A percentile compares a stretch with the other conserved stretches of the same genome.
Evolutionary conservation across 2,329 filamentous ascomycete genomes (phyloP).

Genomic region (Lasiodiplodia hormozganensis): DNA sequence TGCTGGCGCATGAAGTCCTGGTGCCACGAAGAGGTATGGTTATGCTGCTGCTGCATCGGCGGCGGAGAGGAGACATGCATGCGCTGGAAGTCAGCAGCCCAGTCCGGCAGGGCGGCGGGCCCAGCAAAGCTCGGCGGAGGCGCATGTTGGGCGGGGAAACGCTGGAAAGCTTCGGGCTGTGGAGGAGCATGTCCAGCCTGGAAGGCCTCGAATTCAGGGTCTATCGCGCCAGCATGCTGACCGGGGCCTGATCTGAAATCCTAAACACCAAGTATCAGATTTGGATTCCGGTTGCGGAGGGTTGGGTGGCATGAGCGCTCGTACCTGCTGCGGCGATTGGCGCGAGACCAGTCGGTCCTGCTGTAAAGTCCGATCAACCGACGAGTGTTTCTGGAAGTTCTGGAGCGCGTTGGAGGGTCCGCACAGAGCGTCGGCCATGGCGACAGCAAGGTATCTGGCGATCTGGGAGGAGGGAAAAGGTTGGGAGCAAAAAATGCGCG

Average conservation of each 20-base stretch:
- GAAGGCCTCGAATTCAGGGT: slow-evolving; percentile 74
- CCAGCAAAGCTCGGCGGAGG: slow-evolving; percentile 39
- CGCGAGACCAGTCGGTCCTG: slow-evolving; percentile 71
- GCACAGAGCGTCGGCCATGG: slow-evolving; percentile 73
- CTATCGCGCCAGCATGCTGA: slow-evolving; percentile 61
- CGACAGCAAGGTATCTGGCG: slow-evolving; percentile 30
- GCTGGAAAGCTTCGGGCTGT: slow-evolving; percentile 47
- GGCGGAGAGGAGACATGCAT: slow-evolving; percentile 50
- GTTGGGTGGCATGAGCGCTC: slow-evolving; percentile 29
- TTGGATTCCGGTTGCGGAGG: background rate
- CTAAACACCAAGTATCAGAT: slow-evolving; percentile 47
- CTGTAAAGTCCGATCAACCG: slow-evolving; percentile 73
- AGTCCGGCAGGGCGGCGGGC: slow-evolving; percentile 46
- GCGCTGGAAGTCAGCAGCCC: slow-evolving; percentile 59
- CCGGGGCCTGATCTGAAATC: slow-evolving; percentile 66
- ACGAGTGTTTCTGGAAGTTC: slow-evolving; percentile 73
- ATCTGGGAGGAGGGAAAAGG: background rate
- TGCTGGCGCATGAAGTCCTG: slow-evolving; percentile 63
- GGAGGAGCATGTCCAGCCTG: slow-evolving; percentile 58
- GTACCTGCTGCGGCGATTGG: slow-evolving; percentile 63
- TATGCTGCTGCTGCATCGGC: slow-evolving; percentile 51
- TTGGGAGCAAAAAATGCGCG: background rate
- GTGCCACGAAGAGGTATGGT: slow-evolving; percentile 60
- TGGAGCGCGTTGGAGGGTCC: slow-evolving; percentile 79
- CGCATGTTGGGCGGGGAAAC: slow-evolving; percentile 38